Evolutionary conservation across 177 flowering plant species (phyloP), one percentile per base, ranked within the genome.

Genomic region (Vitis hybrid): DNA sequence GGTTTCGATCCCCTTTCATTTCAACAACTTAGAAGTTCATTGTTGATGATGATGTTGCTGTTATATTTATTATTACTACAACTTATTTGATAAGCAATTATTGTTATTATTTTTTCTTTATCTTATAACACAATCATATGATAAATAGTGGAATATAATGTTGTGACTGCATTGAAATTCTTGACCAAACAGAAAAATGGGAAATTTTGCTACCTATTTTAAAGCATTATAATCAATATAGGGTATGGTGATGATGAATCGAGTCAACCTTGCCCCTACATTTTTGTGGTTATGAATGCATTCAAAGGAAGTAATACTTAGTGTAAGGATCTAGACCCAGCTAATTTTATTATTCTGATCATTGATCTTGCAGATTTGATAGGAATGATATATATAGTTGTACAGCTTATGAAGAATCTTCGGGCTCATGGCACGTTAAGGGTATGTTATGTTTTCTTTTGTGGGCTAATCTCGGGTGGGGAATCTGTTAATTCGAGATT

Each of bases 291-390:
- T 34, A 5, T 34, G 7, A 34, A 34, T 34, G 45, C 45, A 34
- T 34, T 34, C 45, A 34, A 34, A 34, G 45, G 5, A 34, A 34
- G 45, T 6, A 34, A 34, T 34, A 34, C 0, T 34, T 34, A 5
- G 8, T 5, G 5, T 34, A 34, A 34, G 45, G 45, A 34, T 34
- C 45, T 34, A 5, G 45, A 34, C 45, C 45, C 45, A 0, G 8
- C 45, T 34, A 34, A 34, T 39, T 61, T 66, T 55, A 5, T 65
- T 66, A 11, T 63, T 74, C n/a, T 72, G 67, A n/a, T 59, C 86
- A 96, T 98, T 79, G 92, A 93, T 83, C 95, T 96, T 81, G 91
- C 93, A 76, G 91, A 96, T 82, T 75, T 96, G 80, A 87, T 93
- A 53, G 98, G 92, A 84, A 86, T 86, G 75, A 77, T 90, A 10